Percentiles rank a stretch among this genome's conserved stretches.
Evolutionary conservation across 208 protist species (phyloP).

Genomic region (Leishmania mexicana): DNA sequence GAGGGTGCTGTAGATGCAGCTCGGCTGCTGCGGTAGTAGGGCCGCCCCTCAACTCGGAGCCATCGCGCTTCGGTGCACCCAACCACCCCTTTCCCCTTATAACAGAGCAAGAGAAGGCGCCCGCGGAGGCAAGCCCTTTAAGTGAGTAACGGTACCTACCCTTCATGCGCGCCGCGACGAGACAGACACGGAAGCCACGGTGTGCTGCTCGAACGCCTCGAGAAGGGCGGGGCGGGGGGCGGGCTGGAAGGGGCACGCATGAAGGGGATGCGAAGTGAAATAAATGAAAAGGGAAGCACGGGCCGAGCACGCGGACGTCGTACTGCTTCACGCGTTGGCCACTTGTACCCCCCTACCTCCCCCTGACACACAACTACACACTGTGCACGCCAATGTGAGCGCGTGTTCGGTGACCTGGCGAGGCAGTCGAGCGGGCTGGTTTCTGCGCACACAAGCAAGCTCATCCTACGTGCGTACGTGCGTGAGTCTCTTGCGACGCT

Average conservation of each 20-base stretch:
- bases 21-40: conserved; percentile 36
- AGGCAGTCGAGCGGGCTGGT: not conserved
- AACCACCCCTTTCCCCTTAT: not conserved
- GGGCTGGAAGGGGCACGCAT: too few species aligned
- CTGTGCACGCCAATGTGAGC: not conserved
- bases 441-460: not conserved
- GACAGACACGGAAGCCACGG: not conserved
- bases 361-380: not conserved
- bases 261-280: not conserved
- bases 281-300: not conserved
- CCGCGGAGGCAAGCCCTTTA: not conserved
- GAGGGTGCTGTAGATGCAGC: conserved; percentile 74
- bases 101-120: not conserved
- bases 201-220: too few species aligned
- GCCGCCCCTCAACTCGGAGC: not conserved
- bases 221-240: too few species aligned
- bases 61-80: not conserved
- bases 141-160: not conserved
- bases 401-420: not conserved
- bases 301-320: not conserved
- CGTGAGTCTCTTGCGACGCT: not conserved
- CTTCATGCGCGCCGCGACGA: not conserved
- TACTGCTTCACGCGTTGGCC: not conserved
- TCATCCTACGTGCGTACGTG: not conserved
- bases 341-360: not conserved